Conservation (phyloP, 208 protist species). For the Crithidia fasciculata region DNA sequence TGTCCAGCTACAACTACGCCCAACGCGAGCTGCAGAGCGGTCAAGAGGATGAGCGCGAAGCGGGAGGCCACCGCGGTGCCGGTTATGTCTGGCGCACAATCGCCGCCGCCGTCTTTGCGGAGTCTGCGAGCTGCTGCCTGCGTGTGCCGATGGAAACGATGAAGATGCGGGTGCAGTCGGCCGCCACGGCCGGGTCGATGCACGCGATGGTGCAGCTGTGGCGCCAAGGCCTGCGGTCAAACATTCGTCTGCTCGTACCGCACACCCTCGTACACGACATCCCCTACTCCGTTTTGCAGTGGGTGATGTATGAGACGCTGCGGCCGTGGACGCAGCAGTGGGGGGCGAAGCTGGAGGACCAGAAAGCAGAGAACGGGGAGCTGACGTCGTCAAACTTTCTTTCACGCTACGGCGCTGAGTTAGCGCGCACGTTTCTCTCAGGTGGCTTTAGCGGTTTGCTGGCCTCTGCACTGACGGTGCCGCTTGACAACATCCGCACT, state of each 20-base stretch:
- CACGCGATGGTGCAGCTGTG: conserved; percentile 58
- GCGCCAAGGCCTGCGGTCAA: conserved; percentile 45
- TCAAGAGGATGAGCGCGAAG: neutral
- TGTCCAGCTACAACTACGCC: conserved; percentile 61
- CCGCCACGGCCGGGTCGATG: conserved; percentile 42
- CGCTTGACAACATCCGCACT: conserved; percentile 82
- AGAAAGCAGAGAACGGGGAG: neutral
- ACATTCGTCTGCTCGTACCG: conserved; percentile 51
- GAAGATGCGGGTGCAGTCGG: conserved; percentile 83
- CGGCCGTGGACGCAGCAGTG: conserved; percentile 57
- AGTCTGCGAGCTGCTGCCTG: conserved; percentile 58
- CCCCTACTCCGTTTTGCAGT: conserved; percentile 82
- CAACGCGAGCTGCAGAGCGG: conserved; percentile 25
- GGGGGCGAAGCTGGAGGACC: neutral
- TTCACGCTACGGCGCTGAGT: conserved; percentile 34
- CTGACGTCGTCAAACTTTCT: conserved; percentile 12
- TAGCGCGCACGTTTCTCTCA: conserved; percentile 63
- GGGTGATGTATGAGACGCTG: conserved; percentile 78
- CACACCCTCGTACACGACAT: conserved; percentile 85
- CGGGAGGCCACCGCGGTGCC: neutral
- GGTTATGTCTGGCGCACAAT: conserved; percentile 46
- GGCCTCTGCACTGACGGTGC: conserved; percentile 69
- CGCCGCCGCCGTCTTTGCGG: conserved; percentile 51
- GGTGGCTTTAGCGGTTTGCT: conserved; percentile 80
- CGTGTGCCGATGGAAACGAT: conserved; percentile 88